Conservation (phyloP, 768 basidiomycete genomes). For the Lentinula detonsa region DNA sequence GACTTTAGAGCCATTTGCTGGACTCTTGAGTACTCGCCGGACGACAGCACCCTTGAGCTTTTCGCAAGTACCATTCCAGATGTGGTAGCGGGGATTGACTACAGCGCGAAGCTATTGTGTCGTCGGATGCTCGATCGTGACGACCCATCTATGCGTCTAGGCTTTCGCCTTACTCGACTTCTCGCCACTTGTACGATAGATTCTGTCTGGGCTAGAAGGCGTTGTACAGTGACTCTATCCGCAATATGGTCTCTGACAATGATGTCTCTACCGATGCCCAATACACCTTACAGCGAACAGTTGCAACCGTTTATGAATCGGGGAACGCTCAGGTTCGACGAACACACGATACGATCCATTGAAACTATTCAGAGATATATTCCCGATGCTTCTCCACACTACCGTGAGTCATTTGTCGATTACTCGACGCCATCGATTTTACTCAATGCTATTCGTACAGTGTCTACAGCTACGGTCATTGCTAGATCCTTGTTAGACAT, state of each 20-base stretch:
- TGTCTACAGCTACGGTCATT: conserved; percentile 25
- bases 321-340: conserved; percentile 22
- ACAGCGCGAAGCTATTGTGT: conserved; percentile 31
- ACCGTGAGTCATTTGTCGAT: not conserved
- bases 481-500: conserved; percentile 27
- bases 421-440: not conserved
- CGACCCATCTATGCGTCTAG: conserved; percentile 23
- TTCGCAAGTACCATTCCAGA: conserved; percentile 30
- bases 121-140: conserved; percentile 23
- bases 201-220: conserved; percentile 18
- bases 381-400: conserved; percentile 19
- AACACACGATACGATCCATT: conserved; percentile 25
- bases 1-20: conserved; percentile 34
- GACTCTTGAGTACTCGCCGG: conserved; percentile 28
- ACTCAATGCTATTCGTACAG: not conserved
- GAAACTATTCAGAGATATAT: conserved; percentile 14
- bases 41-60: conserved; percentile 27
- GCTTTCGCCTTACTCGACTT: conserved; percentile 28
- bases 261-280: conserved; percentile 25
- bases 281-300: not conserved
- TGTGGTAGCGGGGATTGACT: conserved; percentile 29
- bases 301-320: not conserved
- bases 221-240: conserved; percentile 27
- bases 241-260: conserved; percentile 38
- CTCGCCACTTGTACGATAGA: conserved; percentile 23